Evolutionary conservation across 2,329 filamentous ascomycete species (phyloP).

Genomic region (Fusarium napiforme): DNA sequence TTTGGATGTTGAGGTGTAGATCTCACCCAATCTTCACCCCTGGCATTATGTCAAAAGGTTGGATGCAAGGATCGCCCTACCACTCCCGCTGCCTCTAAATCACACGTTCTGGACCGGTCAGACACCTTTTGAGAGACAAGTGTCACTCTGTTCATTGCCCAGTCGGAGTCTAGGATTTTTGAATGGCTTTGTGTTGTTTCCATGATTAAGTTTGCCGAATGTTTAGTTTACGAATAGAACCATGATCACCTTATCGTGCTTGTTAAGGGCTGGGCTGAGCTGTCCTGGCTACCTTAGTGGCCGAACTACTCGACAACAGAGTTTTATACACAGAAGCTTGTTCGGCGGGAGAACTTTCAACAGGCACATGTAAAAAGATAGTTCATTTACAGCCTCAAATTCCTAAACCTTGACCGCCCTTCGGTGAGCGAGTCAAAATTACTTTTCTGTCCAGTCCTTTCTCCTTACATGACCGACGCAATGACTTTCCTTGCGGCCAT

Average conservation of each 20-base stretch:
- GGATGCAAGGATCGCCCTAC: slow-evolving; percentile 29
- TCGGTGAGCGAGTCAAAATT: slow-evolving; percentile 14
- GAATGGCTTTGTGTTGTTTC: slow-evolving; percentile 2
- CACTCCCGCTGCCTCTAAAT: slow-evolving; percentile 22
- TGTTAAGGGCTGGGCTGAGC: background rate
- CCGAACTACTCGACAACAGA: background rate
- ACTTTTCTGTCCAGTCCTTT: background rate
- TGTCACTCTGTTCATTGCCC: slow-evolving; percentile 25
- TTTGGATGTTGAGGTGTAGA: background rate
- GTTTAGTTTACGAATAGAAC: background rate
- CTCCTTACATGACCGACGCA: slow-evolving; percentile 5
- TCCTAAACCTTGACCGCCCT: slow-evolving; percentile 25
- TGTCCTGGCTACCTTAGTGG: background rate
- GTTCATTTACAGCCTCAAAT: slow-evolving; percentile 3
- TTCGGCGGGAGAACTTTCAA: slow-evolving; percentile 1
- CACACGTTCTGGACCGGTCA: slow-evolving; percentile 38
- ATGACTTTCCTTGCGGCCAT: background rate
- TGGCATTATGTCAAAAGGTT: slow-evolving; percentile 23
- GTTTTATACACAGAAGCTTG: slow-evolving; percentile 1
- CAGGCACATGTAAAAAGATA: slow-evolving; percentile 9
- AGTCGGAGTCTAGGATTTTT: slow-evolving; percentile 6
- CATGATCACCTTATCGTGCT: slow-evolving; percentile 20
- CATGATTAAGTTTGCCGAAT: background rate
- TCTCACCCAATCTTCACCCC: slow-evolving; percentile 30
- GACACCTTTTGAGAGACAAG: slow-evolving; percentile 22